A percentile compares a stretch with the other conserved stretches of the same genome.
phyloP scores from a whole-genome alignment of 805 yeast genomes.

The Saturnispora sanitii region DNA sequence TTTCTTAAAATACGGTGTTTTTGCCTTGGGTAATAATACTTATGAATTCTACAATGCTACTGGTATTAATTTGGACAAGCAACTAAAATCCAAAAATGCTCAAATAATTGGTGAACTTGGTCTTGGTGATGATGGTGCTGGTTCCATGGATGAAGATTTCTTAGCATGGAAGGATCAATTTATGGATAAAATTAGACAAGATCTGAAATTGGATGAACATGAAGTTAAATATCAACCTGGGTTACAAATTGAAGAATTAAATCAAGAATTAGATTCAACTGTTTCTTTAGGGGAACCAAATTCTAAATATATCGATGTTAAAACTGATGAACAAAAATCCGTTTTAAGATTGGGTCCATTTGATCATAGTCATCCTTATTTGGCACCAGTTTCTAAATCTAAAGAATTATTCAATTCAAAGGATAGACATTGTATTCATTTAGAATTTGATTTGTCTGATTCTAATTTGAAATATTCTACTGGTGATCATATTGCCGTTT shows the following conservation, averaged over 20 bases:
- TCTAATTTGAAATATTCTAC: slow-evolving; percentile 72
- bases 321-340: slow-evolving; percentile 14
- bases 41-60: slow-evolving; percentile 83
- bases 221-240: slow-evolving; percentile 48
- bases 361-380: slow-evolving; percentile 41
- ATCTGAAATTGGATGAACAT: slow-evolving; percentile 6
- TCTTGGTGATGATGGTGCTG: slow-evolving; percentile 86
- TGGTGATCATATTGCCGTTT: slow-evolving; percentile 88
- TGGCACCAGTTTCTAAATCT: slow-evolving; percentile 44
- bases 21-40: slow-evolving; percentile 88
- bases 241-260: slow-evolving; percentile 28
- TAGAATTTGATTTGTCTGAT: slow-evolving; percentile 61
- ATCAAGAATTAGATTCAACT: slow-evolving; percentile 10
- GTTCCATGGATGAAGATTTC: slow-evolving; percentile 84
- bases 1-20: slow-evolving; percentile 41
- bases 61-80: slow-evolving; percentile 46
- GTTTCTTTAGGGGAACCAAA: slow-evolving; percentile 80
- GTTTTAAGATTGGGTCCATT: slow-evolving; percentile 17
- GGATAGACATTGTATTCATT: slow-evolving; percentile 69
- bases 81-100: slow-evolving; percentile 52
- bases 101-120: slow-evolving; percentile 56
- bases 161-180: slow-evolving; percentile 82
- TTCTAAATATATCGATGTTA: slow-evolving; percentile 34
- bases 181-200: slow-evolving; percentile 34
- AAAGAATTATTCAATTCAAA: slow-evolving; percentile 54